phyloP scores from a whole-genome alignment of 2,329 filamentous ascomycete species.

The Apiospora kogelbergensis region DNA sequence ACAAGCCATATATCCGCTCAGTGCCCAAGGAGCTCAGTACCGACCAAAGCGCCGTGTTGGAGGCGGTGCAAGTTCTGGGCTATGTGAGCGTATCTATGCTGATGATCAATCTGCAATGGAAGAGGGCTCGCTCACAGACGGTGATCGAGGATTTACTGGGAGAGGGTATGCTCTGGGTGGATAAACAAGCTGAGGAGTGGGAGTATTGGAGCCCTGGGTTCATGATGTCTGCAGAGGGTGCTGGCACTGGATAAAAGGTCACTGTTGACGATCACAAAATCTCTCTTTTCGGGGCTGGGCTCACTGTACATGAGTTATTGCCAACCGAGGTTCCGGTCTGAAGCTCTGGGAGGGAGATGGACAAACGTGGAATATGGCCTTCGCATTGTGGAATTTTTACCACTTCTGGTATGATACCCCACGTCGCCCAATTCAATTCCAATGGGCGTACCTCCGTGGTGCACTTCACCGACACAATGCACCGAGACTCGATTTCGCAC shows the following conservation, averaged over 20 bases:
- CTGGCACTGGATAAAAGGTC: conserved; percentile 4
- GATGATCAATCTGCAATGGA: conserved; percentile 82
- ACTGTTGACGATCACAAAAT: not conserved
- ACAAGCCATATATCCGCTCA: conserved; percentile 83
- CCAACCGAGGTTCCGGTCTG: too few species aligned
- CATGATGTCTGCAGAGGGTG: conserved; percentile 26
- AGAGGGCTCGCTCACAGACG: conserved; percentile 78
- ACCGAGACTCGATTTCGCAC: not conserved
- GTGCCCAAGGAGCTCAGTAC: conserved; percentile 94
- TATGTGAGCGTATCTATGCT: conserved; percentile 91
- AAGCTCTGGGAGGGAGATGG: too few species aligned
- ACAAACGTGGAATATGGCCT: too few species aligned
- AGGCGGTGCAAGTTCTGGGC: conserved; percentile 85
- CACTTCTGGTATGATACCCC: too few species aligned
- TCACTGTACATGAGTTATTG: too few species aligned
- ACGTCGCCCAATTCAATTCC: too few species aligned
- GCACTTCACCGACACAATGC: not conserved
- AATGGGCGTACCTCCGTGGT: too few species aligned
- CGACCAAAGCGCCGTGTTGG: conserved; percentile 89
- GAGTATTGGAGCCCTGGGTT: conserved; percentile 92
- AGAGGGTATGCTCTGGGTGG: conserved; percentile 92
- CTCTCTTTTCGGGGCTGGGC: not conserved
- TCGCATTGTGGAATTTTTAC: too few species aligned
- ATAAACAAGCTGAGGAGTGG: conserved; percentile 79
- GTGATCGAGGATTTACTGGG: conserved; percentile 87